Base-by-base conservation (phyloP, 1,284 basidiomycete genomes). In the Pseudozyma thailandica region DNA sequence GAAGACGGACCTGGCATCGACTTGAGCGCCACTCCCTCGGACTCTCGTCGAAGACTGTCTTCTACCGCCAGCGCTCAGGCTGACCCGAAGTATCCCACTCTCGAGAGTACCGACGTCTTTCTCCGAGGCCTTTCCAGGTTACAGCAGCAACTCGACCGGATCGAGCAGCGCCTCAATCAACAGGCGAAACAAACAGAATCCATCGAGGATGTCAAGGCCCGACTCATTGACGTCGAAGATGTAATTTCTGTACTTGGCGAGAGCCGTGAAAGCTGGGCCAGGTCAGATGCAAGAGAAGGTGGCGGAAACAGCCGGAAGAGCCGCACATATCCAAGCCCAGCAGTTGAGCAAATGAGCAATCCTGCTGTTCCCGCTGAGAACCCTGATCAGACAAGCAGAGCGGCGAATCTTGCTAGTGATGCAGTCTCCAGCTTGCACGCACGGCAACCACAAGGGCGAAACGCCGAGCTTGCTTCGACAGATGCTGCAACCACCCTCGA, bases 401-500 rank as follows among this genome's bases (percentile, higher is more conserved):
- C 42, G 8, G 35, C 42, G 9, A 31, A 27, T 1, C 5, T 27
- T 25, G 43, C 51, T 21, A 39, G 30, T 23, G 37, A 23, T 12
- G 13, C 45, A 16, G 30, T 44, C 5, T 13, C 18, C 25, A 44
- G 23, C 15, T 35, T 54, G 18, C 44, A 56, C 18, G 38, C 43
- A 5, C 31, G 28, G 27, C 56, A 52, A 15, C 45, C 41, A 25
- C 53, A 54, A 30, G 53, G 42, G 20, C 56, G 53, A 4, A 71
- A 71, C 21, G 68, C 61, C 1, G 61, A 71, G 37, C 57, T 71
- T 10, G 68, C 62, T 12, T 65, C 61, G 20, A 65, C 57, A 12
- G 68, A 71, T 33, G 68, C 58, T 28, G 68, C 68, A 20, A 71
- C 68, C 8, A 65, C 68, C 3, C 53, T 71, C 23, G 68, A 71